Base-by-base conservation (phyloP, 805 yeast genomes). In the Helenozyma baotianmanensis region DNA sequence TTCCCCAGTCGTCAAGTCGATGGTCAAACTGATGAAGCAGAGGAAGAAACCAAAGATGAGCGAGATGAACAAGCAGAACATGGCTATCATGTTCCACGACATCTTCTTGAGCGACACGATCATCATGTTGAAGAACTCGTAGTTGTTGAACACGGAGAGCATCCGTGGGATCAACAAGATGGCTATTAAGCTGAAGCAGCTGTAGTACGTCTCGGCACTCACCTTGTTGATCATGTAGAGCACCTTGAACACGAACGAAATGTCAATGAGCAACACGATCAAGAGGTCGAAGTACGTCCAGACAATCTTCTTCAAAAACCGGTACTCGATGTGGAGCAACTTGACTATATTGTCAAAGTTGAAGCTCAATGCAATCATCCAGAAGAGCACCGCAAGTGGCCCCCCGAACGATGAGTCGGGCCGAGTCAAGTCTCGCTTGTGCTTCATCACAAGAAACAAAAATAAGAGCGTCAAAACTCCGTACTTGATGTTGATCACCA, bases 31-130 rank as follows among this genome's bases (percentile, higher is more conserved):
- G 7, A 75, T 65, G 39, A 75, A 70, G 23, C 76, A 70, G 15
- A 75, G 66, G 61, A 74, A 75, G 44, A 75, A 75, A 2, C 80
- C 80, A 27, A 69, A 60, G 2, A 72, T 69, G 42, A 74, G 62
- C 24, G 75, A 62, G n/a, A 67, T 48, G 29, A 75, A 70, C 24
- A 74, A 60, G 25, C 69, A 56, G 45, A 71, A 64, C 39, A 74
- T 58, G 17, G 74, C 75, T 24, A 70, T 47, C 40, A 74, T 62
- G 39, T 72, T 76, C 50, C 70, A 60, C 29, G 64, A 51, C 79
- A 75, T 74, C 40, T 62, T 61, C 29, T 73, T 62, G 26, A 71
- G 64, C n/a, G 76, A 63, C 18, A 74, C 56, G 15, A 74, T 60
- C 40, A 74, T 69, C 50, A 73, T 56, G 35, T 75, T 68, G 54